A percentile compares a stretch with the other conserved stretches of the same genome.
phyloP scores from a whole-genome alignment of 2,329 filamentous ascomycete species.

The Aspergillus fructus region DNA sequence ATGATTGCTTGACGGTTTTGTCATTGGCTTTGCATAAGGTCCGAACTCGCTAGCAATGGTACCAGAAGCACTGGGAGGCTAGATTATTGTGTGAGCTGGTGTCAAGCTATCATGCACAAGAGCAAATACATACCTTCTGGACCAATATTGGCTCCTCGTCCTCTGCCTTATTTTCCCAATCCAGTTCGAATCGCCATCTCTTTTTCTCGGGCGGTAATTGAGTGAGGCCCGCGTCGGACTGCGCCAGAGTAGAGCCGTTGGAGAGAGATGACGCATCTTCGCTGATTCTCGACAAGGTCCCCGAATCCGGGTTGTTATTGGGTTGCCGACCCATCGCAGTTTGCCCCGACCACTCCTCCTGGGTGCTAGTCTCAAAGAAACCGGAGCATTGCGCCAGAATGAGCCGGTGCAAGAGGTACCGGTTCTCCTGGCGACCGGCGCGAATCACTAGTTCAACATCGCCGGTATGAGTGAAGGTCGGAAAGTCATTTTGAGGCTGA shows the following conservation, averaged over 20 bases:
- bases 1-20: conserved; percentile 61
- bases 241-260: conserved; percentile 38
- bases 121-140: conserved; percentile 63
- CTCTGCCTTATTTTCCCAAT: conserved; percentile 66
- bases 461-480: conserved; percentile 82
- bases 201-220: conserved; percentile 50
- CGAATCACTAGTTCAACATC: conserved; percentile 87
- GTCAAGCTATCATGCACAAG: background rate
- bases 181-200: conserved; percentile 85
- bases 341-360: conserved; percentile 68
- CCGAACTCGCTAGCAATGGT: conserved; percentile 56
- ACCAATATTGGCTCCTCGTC: conserved; percentile 85
- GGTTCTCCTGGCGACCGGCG: conserved; percentile 68
- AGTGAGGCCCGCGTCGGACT: conserved; percentile 40
- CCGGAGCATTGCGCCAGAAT: conserved; percentile 88
- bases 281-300: conserved; percentile 34
- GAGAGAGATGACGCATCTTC: conserved; percentile 35
- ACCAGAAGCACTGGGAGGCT: conserved; percentile 45
- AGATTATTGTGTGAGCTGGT: background rate
- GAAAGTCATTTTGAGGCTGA: conserved; percentile 83
- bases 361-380: conserved; percentile 82
- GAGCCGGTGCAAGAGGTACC: conserved; percentile 83
- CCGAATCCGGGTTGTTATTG: conserved; percentile 36
- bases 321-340: conserved; percentile 41
- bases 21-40: conserved; percentile 55